Conservation (phyloP, 2,329 filamentous ascomycete species). For the Whalleya microplaca region DNA sequence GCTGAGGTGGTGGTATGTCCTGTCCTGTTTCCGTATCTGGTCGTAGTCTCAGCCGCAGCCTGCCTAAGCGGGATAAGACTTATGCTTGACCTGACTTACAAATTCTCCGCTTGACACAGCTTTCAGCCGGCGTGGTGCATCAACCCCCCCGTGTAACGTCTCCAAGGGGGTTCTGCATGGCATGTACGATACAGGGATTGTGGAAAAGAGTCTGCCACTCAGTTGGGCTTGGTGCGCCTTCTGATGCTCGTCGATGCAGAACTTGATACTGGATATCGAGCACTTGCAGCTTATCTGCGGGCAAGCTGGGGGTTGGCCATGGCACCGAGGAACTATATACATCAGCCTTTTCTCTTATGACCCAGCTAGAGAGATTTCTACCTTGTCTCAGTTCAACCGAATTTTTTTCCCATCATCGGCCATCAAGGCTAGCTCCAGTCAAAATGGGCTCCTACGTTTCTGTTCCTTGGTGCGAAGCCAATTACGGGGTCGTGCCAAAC, state of each 20-base stretch:
- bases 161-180: background rate
- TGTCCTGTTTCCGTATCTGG: constrained; percentile 1
- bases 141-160: background rate
- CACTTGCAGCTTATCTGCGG: background rate
- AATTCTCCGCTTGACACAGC: constrained; percentile 4
- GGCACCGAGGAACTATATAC: background rate
- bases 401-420: background rate
- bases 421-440: background rate
- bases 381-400: background rate
- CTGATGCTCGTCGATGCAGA: background rate
- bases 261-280: background rate
- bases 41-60: constrained; percentile 11
- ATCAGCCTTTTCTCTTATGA: background rate
- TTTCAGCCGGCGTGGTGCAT: background rate
- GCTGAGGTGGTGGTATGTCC: constrained; percentile 2
- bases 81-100: background rate
- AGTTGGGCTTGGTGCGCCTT: background rate
- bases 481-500: constrained; percentile 23
- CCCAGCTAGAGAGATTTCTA: background rate
- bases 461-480: constrained; percentile 17
- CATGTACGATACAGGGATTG: background rate
- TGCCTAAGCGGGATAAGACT: background rate
- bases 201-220: background rate
- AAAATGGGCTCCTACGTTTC: constrained; percentile 31
- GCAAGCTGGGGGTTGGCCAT: background rate